Evolutionary conservation across 2,329 filamentous ascomycete genomes (phyloP).

Genomic region (Paecilomyces dactylethromorphus): DNA sequence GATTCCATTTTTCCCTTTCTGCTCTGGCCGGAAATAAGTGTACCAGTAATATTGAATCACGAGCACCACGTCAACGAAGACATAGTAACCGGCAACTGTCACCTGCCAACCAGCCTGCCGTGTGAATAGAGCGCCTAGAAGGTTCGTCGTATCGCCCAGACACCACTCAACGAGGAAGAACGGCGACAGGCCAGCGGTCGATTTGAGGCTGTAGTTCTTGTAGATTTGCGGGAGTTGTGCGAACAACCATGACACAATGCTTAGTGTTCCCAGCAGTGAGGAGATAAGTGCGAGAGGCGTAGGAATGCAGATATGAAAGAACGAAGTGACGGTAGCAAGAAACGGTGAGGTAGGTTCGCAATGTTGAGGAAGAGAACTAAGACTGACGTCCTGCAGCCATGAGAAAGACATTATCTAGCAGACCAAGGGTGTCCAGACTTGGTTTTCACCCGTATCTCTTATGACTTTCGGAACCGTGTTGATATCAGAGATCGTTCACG

Average conservation of each 20-base stretch:
- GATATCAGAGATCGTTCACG: background rate
- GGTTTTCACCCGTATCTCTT: background rate
- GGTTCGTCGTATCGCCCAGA: slow-evolving; percentile 57
- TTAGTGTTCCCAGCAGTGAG: slow-evolving; percentile 53
- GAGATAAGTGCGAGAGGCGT: slow-evolving; percentile 58
- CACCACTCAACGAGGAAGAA: slow-evolving; percentile 63
- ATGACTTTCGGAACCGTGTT: background rate
- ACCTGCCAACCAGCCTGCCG: slow-evolving; percentile 62
- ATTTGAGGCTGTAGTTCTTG: slow-evolving; percentile 59
- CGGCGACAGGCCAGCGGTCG: slow-evolving; percentile 58
- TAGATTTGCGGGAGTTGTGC: slow-evolving; percentile 64
- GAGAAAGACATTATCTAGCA: background rate
- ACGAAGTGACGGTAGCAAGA: slow-evolving; percentile 50
- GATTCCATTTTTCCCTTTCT: slow-evolving; percentile 28
- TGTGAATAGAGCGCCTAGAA: slow-evolving; percentile 57
- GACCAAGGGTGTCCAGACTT: background rate
- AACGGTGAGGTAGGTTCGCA: slow-evolving; percentile 56
- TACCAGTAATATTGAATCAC: slow-evolving; percentile 63
- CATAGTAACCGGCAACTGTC: slow-evolving; percentile 59
- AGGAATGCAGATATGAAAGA: slow-evolving; percentile 57
- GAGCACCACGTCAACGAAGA: slow-evolving; percentile 57
- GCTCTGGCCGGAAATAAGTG: slow-evolving; percentile 48
- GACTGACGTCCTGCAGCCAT: background rate
- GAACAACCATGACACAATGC: slow-evolving; percentile 63
- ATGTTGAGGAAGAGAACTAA: slow-evolving; percentile 45